Conservation (phyloP, 2,329 filamentous ascomycete genomes). For the Bipolaris bicolor region DNA sequence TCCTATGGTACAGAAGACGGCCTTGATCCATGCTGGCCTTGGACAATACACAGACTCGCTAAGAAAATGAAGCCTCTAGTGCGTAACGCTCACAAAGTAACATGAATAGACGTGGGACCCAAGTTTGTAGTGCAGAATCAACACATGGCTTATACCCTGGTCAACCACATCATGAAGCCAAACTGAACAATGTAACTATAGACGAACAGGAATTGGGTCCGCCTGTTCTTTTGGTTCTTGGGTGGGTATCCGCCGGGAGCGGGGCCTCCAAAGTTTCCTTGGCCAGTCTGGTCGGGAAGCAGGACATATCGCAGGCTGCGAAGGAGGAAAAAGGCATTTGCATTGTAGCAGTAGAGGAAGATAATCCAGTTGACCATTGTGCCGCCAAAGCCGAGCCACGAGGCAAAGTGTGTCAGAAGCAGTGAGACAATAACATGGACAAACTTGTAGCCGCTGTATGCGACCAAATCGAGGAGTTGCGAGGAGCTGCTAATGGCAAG, state of each 20-base stretch:
- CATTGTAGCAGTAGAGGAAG: constrained; percentile 89
- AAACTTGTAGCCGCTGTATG: constrained; percentile 98
- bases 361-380: constrained; percentile 88
- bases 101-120: neutral
- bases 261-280: constrained; percentile 35
- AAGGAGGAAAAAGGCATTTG: constrained; percentile 94
- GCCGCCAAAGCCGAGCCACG: constrained; percentile 77
- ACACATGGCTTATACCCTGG: constrained; percentile 29
- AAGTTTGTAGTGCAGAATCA: too few species aligned
- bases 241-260: constrained; percentile 67
- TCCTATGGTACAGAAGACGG: neutral
- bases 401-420: constrained; percentile 67
- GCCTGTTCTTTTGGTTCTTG: constrained; percentile 66
- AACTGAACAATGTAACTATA: constrained; percentile 93
- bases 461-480: constrained; percentile 90
- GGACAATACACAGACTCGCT: neutral
- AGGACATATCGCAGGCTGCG: constrained; percentile 95
- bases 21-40: neutral
- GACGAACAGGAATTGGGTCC: constrained; percentile 46
- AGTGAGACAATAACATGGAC: constrained; percentile 94
- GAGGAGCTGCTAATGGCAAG: constrained; percentile 92
- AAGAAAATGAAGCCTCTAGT: neutral
- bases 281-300: constrained; percentile 68
- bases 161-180: constrained; percentile 88
- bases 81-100: neutral